phyloP scores from a whole-genome alignment of 2,329 filamentous ascomycete genomes.

The Epichloe sylvatica region DNA sequence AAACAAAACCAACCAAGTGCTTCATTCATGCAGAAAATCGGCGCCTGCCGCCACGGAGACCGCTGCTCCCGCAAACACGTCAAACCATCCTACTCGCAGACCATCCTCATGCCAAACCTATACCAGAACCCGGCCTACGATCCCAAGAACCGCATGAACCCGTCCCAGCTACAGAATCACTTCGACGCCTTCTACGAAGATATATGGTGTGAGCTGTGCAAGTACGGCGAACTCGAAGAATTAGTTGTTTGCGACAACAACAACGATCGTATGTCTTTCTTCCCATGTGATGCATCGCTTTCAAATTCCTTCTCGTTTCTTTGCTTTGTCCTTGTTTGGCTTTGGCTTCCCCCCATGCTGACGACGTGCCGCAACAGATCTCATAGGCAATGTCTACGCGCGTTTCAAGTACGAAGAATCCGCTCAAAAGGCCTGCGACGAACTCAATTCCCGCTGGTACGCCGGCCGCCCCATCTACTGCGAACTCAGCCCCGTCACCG shows the following conservation, averaged over 20 bases:
- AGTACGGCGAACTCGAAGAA: slow-evolving; percentile 95
- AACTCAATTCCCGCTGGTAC: slow-evolving; percentile 91
- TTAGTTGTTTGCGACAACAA: slow-evolving; percentile 99
- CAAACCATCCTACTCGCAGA: slow-evolving; percentile 96
- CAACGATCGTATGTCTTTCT: slow-evolving; percentile 63
- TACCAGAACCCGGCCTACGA: slow-evolving; percentile 99
- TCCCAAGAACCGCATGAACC: slow-evolving; percentile 91
- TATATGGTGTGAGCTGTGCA: slow-evolving; percentile 99
- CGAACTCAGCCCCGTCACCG: slow-evolving; percentile 90
- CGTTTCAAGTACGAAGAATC: slow-evolving; percentile 99
- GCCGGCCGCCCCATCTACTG: slow-evolving; percentile 95
- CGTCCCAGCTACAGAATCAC: slow-evolving; percentile 93
- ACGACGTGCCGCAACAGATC: slow-evolving; percentile 37
- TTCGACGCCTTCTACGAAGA: slow-evolving; percentile 99
- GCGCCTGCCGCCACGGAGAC: slow-evolving; percentile 94
- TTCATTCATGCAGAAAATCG: slow-evolving; percentile 58
- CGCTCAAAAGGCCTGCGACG: slow-evolving; percentile 85
- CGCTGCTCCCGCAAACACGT: slow-evolving; percentile 97
- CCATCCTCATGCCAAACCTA: slow-evolving; percentile 92
- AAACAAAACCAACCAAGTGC: neutral
- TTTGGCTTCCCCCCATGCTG: slow-evolving; percentile 7
- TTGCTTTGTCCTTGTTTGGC: no score
- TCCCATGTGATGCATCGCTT: no score
- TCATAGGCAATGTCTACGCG: slow-evolving; percentile 98
- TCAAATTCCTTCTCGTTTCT: no score